Base-by-base conservation (phyloP, 192 early-diverging fungal species). In the Chytriomyces sp. region DNA sequence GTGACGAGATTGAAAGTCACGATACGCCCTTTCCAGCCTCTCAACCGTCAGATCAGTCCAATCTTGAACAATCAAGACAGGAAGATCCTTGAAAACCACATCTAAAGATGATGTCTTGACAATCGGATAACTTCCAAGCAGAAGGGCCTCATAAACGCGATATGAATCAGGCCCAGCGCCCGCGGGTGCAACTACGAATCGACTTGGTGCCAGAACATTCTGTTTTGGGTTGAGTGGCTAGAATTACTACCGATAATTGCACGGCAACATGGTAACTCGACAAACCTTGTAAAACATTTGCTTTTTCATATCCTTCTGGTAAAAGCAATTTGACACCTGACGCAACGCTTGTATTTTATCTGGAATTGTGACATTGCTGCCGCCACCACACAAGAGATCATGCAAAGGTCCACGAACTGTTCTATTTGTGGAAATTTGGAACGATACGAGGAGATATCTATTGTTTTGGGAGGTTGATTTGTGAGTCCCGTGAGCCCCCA, bases 131-230 rank as follows among this genome's bases (percentile, higher is more conserved):
- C 14, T 30, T 0, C 31, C 31, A 10, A 67, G 12, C 17, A 58
- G 59, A 2, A 67, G 32, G 12, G 65, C 65, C 37, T 67, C 65
- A 10, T 61, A 67, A 8, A 53, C 59, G 14, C 65, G 52, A 67
- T 67, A 67, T 19, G 56, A 67, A 28, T 67, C 65, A n/a, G 30
- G 57, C 25, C 65, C 65, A n/a, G 17, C 26, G 14, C 65, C 65
- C 31, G 12, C 31, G 12, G 65, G 65, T 19, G 65, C 59, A 2
- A 67, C 12, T 1, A 59, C 65, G 59, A 67, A 67, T 30, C 56
- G 52, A 2, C 31, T 61, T 14, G 28, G 59, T 10, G 65, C 56
- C 8, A 67, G 39, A 37, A n/a, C 19, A 12, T 62, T 26, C 32
- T 10, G n/a, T n/a, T n/a, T n/a, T n/a, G n/a, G n/a, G n/a, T n/a